These are phyloP conservation scores for Rosa rugosa DNA, from an alignment of 306 rosid genomes.

Conservation along the genomic window DNA sequence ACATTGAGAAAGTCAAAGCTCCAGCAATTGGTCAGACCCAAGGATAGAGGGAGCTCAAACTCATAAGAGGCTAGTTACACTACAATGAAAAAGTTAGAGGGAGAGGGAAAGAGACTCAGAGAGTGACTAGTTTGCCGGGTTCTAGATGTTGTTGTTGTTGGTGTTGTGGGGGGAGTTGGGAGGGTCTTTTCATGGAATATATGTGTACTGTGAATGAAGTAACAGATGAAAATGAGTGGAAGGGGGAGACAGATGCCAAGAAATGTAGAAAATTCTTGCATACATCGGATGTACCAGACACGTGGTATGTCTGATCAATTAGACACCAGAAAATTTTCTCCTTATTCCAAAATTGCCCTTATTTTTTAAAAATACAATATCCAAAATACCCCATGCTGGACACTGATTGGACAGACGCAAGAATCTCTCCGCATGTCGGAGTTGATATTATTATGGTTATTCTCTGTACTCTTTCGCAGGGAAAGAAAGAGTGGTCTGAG, in stretches of 20 bases:
- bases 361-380: no score
- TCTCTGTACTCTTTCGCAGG: slow-evolving; percentile 15
- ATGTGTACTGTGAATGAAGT: slow-evolving; percentile 30
- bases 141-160: slow-evolving; percentile 25
- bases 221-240: slow-evolving; percentile 24
- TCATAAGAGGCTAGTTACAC: slow-evolving; percentile 1
- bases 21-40: not conserved
- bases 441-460: no score
- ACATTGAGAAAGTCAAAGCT: not conserved
- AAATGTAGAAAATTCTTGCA: not conserved
- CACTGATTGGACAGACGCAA: no score
- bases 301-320: no score
- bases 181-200: slow-evolving; percentile 33
- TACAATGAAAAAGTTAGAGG: slow-evolving; percentile 6
- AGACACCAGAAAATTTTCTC: no score
- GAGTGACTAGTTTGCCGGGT: slow-evolving; percentile 3
- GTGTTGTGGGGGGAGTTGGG: slow-evolving; percentile 44
- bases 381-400: no score
- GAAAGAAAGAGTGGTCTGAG: slow-evolving; percentile 25
- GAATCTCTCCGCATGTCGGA: no score
- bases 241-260: slow-evolving; percentile 20
- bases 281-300: no score
- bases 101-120: not conserved
- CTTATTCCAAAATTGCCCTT: no score
- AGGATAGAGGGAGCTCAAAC: not conserved